phyloP scores from a whole-genome alignment of 257 asterid species.

The Nemophila menziesii region DNA sequence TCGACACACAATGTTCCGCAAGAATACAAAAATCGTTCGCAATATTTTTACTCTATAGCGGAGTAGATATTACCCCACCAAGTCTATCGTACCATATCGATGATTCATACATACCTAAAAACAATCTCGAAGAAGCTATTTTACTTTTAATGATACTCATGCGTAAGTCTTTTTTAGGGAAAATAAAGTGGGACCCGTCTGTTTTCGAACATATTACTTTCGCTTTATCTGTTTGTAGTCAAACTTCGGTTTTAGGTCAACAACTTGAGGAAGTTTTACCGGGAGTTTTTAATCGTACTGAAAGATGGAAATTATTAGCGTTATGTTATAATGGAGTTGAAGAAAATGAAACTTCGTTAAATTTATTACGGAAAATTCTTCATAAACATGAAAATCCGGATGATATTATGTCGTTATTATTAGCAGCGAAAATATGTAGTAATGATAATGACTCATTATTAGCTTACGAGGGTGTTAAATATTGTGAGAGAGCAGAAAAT shows the following conservation, averaged over 20 bases:
- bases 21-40: constrained; percentile 95
- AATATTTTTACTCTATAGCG: constrained; percentile 72
- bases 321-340: constrained; percentile 65
- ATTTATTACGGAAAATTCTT: constrained; percentile 67
- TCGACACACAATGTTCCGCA: constrained; percentile 77
- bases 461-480: constrained; percentile 84
- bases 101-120: constrained; percentile 80
- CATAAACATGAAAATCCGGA: constrained; percentile 71
- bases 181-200: constrained; percentile 75
- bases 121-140: constrained; percentile 89
- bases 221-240: constrained; percentile 76
- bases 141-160: constrained; percentile 86
- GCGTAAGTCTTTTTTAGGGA: constrained; percentile 78
- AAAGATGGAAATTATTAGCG: constrained; percentile 83
- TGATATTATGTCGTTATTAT: constrained; percentile 57
- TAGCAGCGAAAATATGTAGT: constrained; percentile 83
- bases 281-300: constrained; percentile 62
- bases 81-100: constrained; percentile 80
- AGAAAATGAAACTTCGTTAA: constrained; percentile 52
- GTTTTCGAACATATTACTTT: constrained; percentile 82
- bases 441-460: constrained; percentile 60
- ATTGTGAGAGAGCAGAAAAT: constrained; percentile 63
- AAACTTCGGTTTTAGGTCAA: constrained; percentile 70
- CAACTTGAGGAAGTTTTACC: constrained; percentile 90
- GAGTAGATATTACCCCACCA: constrained; percentile 78